Base-by-base conservation (phyloP, 306 rosid genomes). In the Vigna hirtella region DNA sequence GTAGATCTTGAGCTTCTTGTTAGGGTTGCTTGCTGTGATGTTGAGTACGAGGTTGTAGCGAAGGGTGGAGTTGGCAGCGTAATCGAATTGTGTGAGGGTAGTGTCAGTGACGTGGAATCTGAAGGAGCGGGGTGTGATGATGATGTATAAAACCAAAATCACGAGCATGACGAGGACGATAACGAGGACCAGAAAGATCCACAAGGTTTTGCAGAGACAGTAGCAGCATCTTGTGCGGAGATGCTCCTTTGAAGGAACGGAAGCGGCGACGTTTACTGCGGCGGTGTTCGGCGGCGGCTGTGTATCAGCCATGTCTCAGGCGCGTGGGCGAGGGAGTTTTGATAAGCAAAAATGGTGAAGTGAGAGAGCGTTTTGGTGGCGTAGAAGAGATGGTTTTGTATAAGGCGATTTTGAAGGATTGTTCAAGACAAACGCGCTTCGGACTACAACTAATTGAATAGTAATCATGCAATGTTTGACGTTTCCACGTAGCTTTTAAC, bases 111-210 rank as follows among this genome's bases (percentile, higher is more conserved):
- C 11, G 66, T 6, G 40, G 66, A 83, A 88, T n/a, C 70, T 84
- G 83, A 90, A 61, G 53, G 64, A 52, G 43, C 74, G 86, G 3
- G 95, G 97, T 6, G 78, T 85, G 64, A 89, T 64, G 66, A 59
- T 59, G 17, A 59, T 28, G 66, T 59, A 59, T 1, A 59, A 6
- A 0, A 59, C 40, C 4, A 59, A 3, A 13, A 59, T 28, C 18
- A 76, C 73, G 2, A 91, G 84, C 7, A 83, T 87, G 6, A 61
- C 12, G 10, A 81, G 3, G 76, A 87, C 0, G 50, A 83, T 64
- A 50, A 80, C 36, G 22, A 76, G 7, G 42, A 83, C 17, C 22
- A 87, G 73, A 20, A 88, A 70, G 43, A 84, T 80, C 83, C 87
- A 84, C 7, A 88, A 5, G 57, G 72, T 64, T 52, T 87, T 42